Evolutionary conservation across 345 rosid species (phyloP).

Genomic region (Triadica sebifera): DNA sequence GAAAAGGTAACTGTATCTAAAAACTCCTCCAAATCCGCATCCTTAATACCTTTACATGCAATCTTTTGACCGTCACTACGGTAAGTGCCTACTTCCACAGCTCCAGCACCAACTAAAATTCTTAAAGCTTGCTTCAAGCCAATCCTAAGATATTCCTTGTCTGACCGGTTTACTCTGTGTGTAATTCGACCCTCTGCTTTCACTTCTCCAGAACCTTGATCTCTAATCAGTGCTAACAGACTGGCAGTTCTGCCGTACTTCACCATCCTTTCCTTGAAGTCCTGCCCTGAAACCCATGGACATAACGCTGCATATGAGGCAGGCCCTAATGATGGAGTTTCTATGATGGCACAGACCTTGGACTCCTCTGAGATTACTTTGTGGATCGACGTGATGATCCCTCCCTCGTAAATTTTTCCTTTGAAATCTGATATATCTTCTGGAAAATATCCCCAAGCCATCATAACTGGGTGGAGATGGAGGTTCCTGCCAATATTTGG

Average conservation of each 20-base stretch:
- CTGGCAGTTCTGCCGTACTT: constrained; percentile 52
- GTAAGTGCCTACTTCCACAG: constrained; percentile 70
- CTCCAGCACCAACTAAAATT: constrained; percentile 74
- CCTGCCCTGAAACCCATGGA: constrained; percentile 71
- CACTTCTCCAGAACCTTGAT: constrained; percentile 43
- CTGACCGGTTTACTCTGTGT: constrained; percentile 37
- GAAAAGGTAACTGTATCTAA: constrained; percentile 33
- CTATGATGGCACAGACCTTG: constrained; percentile 44
- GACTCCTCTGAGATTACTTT: constrained; percentile 43
- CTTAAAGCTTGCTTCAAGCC: constrained; percentile 62
- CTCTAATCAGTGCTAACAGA: constrained; percentile 44
- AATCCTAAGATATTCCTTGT: constrained; percentile 53
- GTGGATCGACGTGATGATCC: constrained; percentile 58
- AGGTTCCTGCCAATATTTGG: constrained; percentile 58
- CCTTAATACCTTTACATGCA: constrained; percentile 42
- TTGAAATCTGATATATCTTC: constrained; percentile 31
- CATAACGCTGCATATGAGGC: constrained; percentile 45
- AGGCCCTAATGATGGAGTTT: constrained; percentile 63
- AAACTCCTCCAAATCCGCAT: constrained; percentile 47
- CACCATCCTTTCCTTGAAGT: constrained; percentile 51
- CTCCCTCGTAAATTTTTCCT: constrained; percentile 55
- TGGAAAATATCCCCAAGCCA: constrained; percentile 72
- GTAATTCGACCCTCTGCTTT: constrained; percentile 36
- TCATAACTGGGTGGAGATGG: constrained; percentile 57
- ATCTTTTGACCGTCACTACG: constrained; percentile 65